phyloP scores from a whole-genome alignment of 2,329 filamentous ascomycete genomes.

The Penicillium sumatraense region DNA sequence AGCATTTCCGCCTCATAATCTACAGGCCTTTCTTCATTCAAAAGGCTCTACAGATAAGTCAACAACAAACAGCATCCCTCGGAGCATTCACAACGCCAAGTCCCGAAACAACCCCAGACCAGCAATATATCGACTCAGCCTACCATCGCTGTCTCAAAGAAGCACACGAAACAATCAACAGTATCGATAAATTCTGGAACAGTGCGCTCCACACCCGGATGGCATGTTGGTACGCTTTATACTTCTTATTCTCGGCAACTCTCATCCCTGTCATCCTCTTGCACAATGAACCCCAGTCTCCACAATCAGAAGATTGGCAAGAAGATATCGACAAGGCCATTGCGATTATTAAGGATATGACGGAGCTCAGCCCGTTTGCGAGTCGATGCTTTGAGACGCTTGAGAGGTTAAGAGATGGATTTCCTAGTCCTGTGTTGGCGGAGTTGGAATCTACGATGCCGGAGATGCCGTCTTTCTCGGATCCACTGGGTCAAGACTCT shows the following conservation, averaged over 20 bases:
- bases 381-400: conserved; percentile 3
- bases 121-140: not conserved
- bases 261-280: conserved; percentile 4
- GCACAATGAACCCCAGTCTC: conserved; percentile 1
- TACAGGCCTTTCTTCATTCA: conserved; percentile 4
- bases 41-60: not conserved
- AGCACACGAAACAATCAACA: conserved; percentile 1
- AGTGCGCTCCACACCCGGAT: conserved; percentile 1
- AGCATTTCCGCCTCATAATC: conserved; percentile 7
- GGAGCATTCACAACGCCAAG: not conserved
- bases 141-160: conserved; percentile 4
- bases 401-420: not conserved
- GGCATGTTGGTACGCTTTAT: conserved; percentile 9
- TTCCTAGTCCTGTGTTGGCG: not conserved
- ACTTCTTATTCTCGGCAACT: conserved; percentile 7
- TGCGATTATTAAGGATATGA: not conserved
- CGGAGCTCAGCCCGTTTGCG: conserved; percentile 5
- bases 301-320: not conserved
- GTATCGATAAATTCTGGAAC: conserved; percentile 5
- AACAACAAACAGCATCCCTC: not conserved
- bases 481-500: not conserved
- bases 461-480: not conserved
- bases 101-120: not conserved
- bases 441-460: not conserved
- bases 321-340: conserved; percentile 6